Evolutionary conservation across 2,329 filamentous ascomycete genomes (phyloP).

Genomic region (Aureobasidium mangrovei): DNA sequence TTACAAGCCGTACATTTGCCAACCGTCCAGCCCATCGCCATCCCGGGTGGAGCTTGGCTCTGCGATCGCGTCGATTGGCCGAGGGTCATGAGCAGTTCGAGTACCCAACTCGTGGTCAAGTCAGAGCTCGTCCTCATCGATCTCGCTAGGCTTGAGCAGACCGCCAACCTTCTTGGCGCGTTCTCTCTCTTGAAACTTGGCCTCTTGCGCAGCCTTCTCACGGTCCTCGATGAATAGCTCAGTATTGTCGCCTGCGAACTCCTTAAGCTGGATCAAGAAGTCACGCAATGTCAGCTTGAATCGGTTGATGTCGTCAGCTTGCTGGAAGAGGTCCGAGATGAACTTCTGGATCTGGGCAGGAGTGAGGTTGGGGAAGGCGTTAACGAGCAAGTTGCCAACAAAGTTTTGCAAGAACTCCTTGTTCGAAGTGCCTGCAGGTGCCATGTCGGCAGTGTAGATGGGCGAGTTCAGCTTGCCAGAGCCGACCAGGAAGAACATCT

Average conservation of each 20-base stretch:
- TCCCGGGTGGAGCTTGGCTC: background rate
- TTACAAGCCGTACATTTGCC: conserved; percentile 8
- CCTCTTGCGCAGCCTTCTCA: conserved; percentile 80
- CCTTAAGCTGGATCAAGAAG: conserved; percentile 94
- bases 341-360: conserved; percentile 79
- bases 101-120: conserved; percentile 45
- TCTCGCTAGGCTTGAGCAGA: conserved; percentile 91
- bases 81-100: conserved; percentile 22
- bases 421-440: conserved; percentile 74
- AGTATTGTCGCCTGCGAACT: conserved; percentile 91
- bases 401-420: conserved; percentile 85
- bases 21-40: conserved; percentile 10
- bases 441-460: conserved; percentile 79
- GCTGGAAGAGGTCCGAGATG: conserved; percentile 78
- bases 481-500: conserved; percentile 94
- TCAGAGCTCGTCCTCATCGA: conserved; percentile 80
- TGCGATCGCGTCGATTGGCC: background rate
- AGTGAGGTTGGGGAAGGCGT: conserved; percentile 88
- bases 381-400: conserved; percentile 73
- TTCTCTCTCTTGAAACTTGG: conserved; percentile 81
- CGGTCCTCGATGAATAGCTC: conserved; percentile 92
- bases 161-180: conserved; percentile 91
- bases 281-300: conserved; percentile 95
- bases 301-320: conserved; percentile 81
- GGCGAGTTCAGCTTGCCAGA: conserved; percentile 84